phyloP scores from a whole-genome alignment of 805 yeast genomes.

The Candida xyloterini region DNA sequence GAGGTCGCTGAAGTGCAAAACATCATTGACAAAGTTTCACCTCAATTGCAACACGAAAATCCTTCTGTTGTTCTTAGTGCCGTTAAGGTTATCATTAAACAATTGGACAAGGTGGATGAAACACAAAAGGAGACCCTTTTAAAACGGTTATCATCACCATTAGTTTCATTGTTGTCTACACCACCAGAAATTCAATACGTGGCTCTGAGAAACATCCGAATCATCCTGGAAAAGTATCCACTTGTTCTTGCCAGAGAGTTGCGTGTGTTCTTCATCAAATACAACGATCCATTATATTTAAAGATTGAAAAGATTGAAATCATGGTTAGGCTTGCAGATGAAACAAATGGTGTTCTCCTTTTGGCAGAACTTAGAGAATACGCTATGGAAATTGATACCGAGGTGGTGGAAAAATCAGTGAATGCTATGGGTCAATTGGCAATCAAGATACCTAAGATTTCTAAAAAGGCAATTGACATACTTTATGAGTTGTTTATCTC shows the following conservation, averaged over 20 bases:
- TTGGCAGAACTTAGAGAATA: slow-evolving; percentile 75
- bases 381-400: slow-evolving; percentile 81
- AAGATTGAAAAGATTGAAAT: slow-evolving; percentile 77
- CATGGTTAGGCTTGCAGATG: slow-evolving; percentile 64
- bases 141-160: slow-evolving; percentile 76
- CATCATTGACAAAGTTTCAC: slow-evolving; percentile 84
- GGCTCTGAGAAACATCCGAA: slow-evolving; percentile 85
- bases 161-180: slow-evolving; percentile 81
- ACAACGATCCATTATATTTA: slow-evolving; percentile 75
- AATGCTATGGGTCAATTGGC: slow-evolving; percentile 71
- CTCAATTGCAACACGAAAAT: slow-evolving; percentile 95
- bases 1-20: slow-evolving; percentile 69
- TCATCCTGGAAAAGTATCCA: slow-evolving; percentile 87
- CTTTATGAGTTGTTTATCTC: slow-evolving; percentile 57
- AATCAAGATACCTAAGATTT: slow-evolving; percentile 52
- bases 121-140: slow-evolving; percentile 43
- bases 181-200: slow-evolving; percentile 96
- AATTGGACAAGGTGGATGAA: slow-evolving; percentile 47
- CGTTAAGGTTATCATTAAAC: slow-evolving; percentile 74
- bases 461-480: slow-evolving; percentile 57
- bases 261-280: slow-evolving; percentile 87
- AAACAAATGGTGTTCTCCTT: slow-evolving; percentile 53
- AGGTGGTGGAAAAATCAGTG: slow-evolving; percentile 66
- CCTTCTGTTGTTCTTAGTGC: slow-evolving; percentile 91
- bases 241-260: slow-evolving; percentile 70